Evolutionary conservation across 2,329 filamentous ascomycete species (phyloP).

Genomic region (Diaporthe capsici): DNA sequence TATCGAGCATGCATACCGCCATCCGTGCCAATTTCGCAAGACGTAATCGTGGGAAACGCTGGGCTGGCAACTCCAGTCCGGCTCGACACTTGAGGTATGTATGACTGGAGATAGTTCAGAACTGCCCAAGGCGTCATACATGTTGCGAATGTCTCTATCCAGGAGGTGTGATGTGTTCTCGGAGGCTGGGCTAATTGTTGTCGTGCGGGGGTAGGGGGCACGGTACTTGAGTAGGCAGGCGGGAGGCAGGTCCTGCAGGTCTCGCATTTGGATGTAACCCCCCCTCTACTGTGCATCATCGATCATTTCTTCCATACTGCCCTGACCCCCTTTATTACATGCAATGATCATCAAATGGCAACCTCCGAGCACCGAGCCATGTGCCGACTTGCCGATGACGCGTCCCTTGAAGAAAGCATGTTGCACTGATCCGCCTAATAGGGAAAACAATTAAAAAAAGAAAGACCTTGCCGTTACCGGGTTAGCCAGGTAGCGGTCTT

Average conservation of each 20-base stretch:
- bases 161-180: not conserved
- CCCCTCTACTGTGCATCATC: not conserved
- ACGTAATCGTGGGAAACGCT: not conserved
- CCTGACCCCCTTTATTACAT: constrained; percentile 12
- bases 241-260: not conserved
- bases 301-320: not conserved
- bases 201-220: not conserved
- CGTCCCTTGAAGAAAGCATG: not conserved
- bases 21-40: constrained; percentile 1
- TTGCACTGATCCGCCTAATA: not conserved
- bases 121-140: not conserved
- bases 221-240: not conserved
- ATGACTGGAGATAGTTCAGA: not conserved
- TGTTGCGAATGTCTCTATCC: not conserved
- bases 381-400: constrained; percentile 24
- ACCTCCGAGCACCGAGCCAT: not conserved
- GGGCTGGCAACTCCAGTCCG: not conserved
- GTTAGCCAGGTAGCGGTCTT: not conserved
- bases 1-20: not conserved
- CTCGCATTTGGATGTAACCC: not conserved
- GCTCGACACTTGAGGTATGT: not conserved
- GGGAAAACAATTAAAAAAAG: constrained; percentile 11
- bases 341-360: not conserved
- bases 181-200: not conserved
- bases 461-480: not conserved